Percentiles rank a stretch among this genome's conserved stretches.
These are phyloP conservation scores for Aspergillus versicolor DNA, from an alignment of 2,329 filamentous ascomycete species.

Conservation along the genomic window DNA sequence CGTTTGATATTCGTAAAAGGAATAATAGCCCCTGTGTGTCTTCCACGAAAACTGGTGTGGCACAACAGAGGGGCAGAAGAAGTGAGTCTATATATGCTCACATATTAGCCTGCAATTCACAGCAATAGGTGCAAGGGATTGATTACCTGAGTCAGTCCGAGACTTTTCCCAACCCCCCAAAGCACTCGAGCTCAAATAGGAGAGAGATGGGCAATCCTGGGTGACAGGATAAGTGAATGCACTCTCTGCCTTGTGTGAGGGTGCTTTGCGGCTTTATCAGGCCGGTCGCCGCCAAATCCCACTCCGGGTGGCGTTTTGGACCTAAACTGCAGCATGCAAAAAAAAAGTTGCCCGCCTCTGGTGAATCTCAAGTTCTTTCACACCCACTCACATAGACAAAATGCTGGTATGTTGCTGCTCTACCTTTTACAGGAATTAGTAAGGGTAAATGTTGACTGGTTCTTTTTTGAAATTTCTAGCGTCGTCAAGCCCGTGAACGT, in stretches of 20 bases:
- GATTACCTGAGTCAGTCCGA: conserved; percentile 19
- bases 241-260: conserved; percentile 13
- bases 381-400: conserved; percentile 16
- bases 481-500: conserved; percentile 74
- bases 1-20: conserved; percentile 18
- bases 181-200: conserved; percentile 21
- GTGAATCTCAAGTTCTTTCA: conserved; percentile 9
- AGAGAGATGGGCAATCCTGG: conserved; percentile 21
- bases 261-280: conserved; percentile 21
- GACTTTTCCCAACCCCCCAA: conserved; percentile 21
- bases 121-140: neutral
- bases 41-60: conserved; percentile 23
- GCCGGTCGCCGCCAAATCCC: conserved; percentile 30
- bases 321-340: conserved; percentile 33
- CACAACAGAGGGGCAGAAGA: conserved; percentile 33
- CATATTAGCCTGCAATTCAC: conserved; percentile 10
- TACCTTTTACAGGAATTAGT: neutral
- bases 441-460: neutral
- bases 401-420: conserved; percentile 31
- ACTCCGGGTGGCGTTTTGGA: conserved; percentile 23
- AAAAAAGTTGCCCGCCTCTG: conserved; percentile 38
- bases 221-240: conserved; percentile 14
- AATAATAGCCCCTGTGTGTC: conserved; percentile 15
- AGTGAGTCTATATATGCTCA: conserved; percentile 20
- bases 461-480: conserved; percentile 35